Evolutionary conservation across 768 basidiomycete species (phyloP), one percentile per base, ranked within the genome.

Genomic region (Obba rivulosa): DNA sequence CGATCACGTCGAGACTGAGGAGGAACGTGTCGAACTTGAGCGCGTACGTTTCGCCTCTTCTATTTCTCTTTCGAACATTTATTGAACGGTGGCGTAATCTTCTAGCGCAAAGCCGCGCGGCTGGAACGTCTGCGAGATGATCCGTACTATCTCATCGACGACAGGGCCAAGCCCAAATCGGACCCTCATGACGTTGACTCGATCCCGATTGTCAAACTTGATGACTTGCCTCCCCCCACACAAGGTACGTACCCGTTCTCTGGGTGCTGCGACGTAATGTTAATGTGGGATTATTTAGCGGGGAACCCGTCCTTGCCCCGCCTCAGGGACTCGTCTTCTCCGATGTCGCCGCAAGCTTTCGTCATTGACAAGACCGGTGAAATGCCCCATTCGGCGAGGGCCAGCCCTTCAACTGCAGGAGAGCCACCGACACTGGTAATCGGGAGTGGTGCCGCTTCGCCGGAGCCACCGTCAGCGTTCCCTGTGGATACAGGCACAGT

Each of bases 81-180:
- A 21, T 24, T 53, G 38, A 45, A 20, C 38, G 31, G 28, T 43
- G 41, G 25, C 40, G 9, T 31, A 23, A 9, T 43, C 48, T 24
- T 31, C 56, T 31, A 96, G 92, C 76, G 80, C 39, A 84, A 81
- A 56, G 83, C 79, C 22, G 90, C 87, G 56, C 77, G 90, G 24
- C 68, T 83, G 41, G 92, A 85, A 43, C 80, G 84, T 50, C 72
- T 84, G 53, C 79, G 80, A 35, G 88, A 92, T 53, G 92, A 98
- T 61, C 93, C 94, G 3, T 96, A 92, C 68, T 94, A 96, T 65
- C 83, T 96, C 54, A 74, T 83, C 34, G 86, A 89, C 54, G 78
- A 80, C 36, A 68, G 63, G 46, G 70, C 78, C 1, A 61, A 72
- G 54, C 55, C 62, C 22, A 46, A 52, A 46, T 53, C 62, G 22